These are phyloP conservation scores for Heliamphora pulchella DNA, from an alignment of 179 eudicot species.

Conservation along the genomic window DNA sequence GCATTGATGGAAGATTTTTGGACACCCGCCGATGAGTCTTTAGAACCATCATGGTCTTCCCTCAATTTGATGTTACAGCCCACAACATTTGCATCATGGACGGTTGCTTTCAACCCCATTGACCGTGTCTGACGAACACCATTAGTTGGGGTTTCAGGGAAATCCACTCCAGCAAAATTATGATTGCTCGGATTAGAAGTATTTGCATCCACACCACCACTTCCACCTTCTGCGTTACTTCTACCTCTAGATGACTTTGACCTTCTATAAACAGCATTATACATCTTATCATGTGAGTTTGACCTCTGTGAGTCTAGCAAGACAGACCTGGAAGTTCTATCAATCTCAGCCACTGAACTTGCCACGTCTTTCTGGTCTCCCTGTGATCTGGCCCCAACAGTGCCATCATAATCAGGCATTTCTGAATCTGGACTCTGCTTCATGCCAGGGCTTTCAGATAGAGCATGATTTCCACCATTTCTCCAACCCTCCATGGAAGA, in stretches of 20 bases:
- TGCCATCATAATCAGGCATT: constrained; percentile 26
- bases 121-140: constrained; percentile 37
- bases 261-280: constrained; percentile 42
- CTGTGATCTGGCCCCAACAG: constrained; percentile 16
- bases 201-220: constrained; percentile 28
- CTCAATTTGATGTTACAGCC: constrained; percentile 18
- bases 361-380: constrained; percentile 28
- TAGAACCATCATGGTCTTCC: constrained; percentile 27
- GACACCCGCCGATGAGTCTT: constrained; percentile 34
- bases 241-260: constrained; percentile 34
- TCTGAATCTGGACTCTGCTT: constrained; percentile 29
- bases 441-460: constrained; percentile 19
- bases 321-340: constrained; percentile 20
- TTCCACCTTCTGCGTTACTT: constrained; percentile 30
- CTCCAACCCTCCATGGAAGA: constrained; percentile 23
- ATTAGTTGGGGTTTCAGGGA: constrained; percentile 31
- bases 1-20: constrained; percentile 24
- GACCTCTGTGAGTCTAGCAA: constrained; percentile 24
- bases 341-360: constrained; percentile 24
- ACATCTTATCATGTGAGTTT: constrained; percentile 27
- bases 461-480: constrained; percentile 22
- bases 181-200: constrained; percentile 30
- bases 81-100: constrained; percentile 29
- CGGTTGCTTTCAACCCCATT: constrained; percentile 29
- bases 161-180: constrained; percentile 25